These are phyloP conservation scores for Salix exigua DNA, from an alignment of 345 rosid species.

Conservation along the genomic window DNA sequence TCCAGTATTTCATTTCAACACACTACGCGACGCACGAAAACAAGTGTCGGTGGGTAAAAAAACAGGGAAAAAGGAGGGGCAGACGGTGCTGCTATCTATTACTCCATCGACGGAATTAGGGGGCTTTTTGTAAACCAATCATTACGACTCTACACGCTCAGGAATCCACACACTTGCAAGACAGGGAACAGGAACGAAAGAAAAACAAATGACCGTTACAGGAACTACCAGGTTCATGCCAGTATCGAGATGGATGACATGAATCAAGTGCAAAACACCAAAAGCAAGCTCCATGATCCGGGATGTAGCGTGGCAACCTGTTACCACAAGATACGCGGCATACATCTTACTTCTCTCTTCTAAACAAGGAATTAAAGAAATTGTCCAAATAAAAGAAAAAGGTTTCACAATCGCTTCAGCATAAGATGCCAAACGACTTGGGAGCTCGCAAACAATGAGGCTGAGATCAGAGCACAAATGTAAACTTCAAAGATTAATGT, in stretches of 20 bases:
- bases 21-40: too few species aligned
- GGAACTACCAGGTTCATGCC: too few species aligned
- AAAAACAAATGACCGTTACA: not conserved
- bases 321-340: not conserved
- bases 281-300: not conserved
- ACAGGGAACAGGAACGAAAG: not conserved
- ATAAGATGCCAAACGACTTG: not conserved
- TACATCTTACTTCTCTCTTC: not conserved
- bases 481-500: not conserved
- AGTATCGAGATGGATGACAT: not conserved
- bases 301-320: not conserved
- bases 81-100: too few species aligned
- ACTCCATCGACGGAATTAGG: too few species aligned
- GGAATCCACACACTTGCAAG: not conserved
- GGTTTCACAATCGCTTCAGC: not conserved
- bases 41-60: too few species aligned
- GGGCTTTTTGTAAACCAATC: too few species aligned
- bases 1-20: too few species aligned
- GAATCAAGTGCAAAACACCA: not conserved
- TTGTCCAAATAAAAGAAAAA: not conserved
- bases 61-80: too few species aligned
- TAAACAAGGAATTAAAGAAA: not conserved
- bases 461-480: not conserved
- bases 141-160: not conserved
- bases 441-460: not conserved